Evolutionary conservation across 805 yeast genomes (phyloP).

Genomic region (Saccharomycopsis sp.): DNA sequence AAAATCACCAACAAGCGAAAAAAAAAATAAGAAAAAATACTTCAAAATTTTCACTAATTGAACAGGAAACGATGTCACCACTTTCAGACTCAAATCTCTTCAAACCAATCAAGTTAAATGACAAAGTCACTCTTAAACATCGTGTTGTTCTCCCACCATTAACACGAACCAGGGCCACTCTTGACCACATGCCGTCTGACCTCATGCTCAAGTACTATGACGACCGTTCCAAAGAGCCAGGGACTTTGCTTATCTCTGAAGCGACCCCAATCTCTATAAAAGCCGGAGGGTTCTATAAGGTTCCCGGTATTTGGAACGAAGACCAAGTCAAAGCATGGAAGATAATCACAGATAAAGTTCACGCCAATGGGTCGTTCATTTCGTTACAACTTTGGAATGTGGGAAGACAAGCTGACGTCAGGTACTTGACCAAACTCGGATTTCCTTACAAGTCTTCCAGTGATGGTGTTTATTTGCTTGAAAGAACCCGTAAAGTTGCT

Average conservation of each 20-base stretch:
- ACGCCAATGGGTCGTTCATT: conserved; percentile 39
- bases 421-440: conserved; percentile 31
- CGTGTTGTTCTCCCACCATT: conserved; percentile 44
- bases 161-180: conserved; percentile 37
- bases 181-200: conserved; percentile 37
- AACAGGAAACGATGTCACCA: background rate
- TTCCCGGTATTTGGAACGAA: conserved; percentile 45
- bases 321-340: conserved; percentile 45
- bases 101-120: conserved; percentile 35
- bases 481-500: conserved; percentile 32
- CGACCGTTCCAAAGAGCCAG: conserved; percentile 47
- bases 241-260: conserved; percentile 57
- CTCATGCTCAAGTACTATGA: conserved; percentile 46
- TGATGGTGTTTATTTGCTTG: conserved; percentile 30
- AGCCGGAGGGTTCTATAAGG: conserved; percentile 30
- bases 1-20: too few relatives aligned
- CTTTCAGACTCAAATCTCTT: conserved; percentile 24
- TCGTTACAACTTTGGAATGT: conserved; percentile 48
- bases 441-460: conserved; percentile 35
- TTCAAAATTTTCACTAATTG: background rate
- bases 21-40: too few relatives aligned
- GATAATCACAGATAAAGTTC: conserved; percentile 41
- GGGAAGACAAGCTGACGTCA: conserved; percentile 39
- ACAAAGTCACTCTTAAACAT: conserved; percentile 27
- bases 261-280: conserved; percentile 42